Evolutionary conservation across 2,329 filamentous ascomycete species (phyloP), one percentile per base, ranked within the genome.

Genomic region (Trichoderma lentiforme): DNA sequence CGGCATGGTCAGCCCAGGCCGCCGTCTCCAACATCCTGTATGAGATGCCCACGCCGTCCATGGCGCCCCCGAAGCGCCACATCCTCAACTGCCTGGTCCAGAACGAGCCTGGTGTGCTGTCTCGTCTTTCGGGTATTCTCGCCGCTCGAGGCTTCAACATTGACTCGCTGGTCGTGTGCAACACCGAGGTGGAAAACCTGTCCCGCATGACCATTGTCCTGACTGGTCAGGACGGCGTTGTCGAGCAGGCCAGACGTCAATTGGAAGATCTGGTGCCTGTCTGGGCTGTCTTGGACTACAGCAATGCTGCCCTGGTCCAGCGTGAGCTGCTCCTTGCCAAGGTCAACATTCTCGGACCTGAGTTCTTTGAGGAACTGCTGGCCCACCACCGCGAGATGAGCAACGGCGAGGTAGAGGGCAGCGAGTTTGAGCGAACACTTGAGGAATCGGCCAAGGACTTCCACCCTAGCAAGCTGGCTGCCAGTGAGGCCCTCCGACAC

Each of bases 131-230:
- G 1, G 96, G 96, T 70, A 98, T 99, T 80, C 87, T 99, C 39
- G 96, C 96, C 14, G 96, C 96, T 57, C 90, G 96, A 72, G 96
- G 96, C 75, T 99, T 99, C 90, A 99, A 99, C 86, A 99, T 99
- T 79, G 96, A 99, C 87, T 97, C 93, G 70, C 87, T 99, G 74
- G 96, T 99, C 70, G 96, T 99, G 73, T 99, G 96, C 86, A 96
- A 93, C 83, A 99, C 96, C 74, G 96, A 99, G 84, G 95, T 99
- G 30, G 93, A 95, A 78, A 96, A 99, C 79, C 87, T 99, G 68
- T 97, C 94, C 39, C 94, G 96, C 80, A 99, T 99, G 96, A 99
- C 96, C 71, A 98, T 99, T 79, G 96, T 99, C 75, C 88, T 99
- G 67, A 94, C 94, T 71, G 96, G 96, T 15, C 95, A 98, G 83